Evolutionary conservation across 1,139 yeast species (phyloP), one percentile per base, ranked within the genome.

Genomic region (Candida buenavistaensis): DNA sequence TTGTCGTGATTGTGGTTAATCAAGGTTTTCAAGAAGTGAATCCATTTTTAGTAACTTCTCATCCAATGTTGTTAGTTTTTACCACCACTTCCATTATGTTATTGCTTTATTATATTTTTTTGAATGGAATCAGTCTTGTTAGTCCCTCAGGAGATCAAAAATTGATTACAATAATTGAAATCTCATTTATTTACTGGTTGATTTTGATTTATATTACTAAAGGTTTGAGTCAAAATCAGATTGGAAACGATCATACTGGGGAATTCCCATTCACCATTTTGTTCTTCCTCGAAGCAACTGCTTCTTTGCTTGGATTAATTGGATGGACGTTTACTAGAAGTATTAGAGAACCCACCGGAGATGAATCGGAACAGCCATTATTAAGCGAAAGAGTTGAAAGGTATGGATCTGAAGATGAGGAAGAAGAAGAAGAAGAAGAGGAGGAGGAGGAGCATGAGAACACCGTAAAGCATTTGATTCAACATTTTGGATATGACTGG

Each of bases 401-500:
- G 17, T 43, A 40, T 25, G 36, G 36, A 11, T 33, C 43, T 14
- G 44, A 35, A 14, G 39, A 25, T 5, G 43, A 37, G 12, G 38
- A 26, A 4, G 49, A 36, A 5, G 45, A 52, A n/a, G 51, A 47
- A 16, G 36, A 44, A 15, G 44, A 52, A 20, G 48, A 50, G n/a
- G 51, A 42, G 2, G 14, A 17, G 5, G 30, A 52, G 15, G 50
- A 48, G 20, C 28, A 41, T 17, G 44, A 50, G 21, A 45, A 48
- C 2, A 48, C 67, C 17, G 30, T 28, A 21, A 26, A 30, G 13
- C 50, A 55, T 23, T 16, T 37, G 13, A 34, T 35, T 10, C 71
- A 72, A 35, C 69, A 76, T 5, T 68, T 70, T 41, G 70, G 82
- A 30, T 87, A 83, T 53, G 95, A 85, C 50, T 88, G 96, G 96